These are phyloP conservation scores for Zoysia matrella DNA, from an alignment of 202 grass and related monocot species.

Conservation along the genomic window DNA sequence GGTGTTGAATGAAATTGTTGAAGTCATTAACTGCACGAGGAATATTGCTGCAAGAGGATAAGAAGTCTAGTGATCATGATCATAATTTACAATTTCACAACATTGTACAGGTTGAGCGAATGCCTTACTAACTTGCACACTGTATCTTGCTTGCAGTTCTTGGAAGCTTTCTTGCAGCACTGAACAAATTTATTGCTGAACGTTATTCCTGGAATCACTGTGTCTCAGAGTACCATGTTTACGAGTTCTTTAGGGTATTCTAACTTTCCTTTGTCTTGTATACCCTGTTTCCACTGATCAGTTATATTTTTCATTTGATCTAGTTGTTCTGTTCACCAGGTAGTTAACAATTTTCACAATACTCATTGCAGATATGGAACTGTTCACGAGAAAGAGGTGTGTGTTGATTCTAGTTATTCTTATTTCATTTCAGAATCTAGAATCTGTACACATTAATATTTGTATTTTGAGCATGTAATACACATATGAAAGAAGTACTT, in stretches of 20 bases:
- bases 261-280: not conserved
- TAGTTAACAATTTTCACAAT: slow-evolving; percentile 37
- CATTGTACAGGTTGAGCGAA: not conserved
- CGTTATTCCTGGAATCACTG: slow-evolving; percentile 89
- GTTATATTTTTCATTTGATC: not conserved
- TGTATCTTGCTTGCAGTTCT: slow-evolving; percentile 65
- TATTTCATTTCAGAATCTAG: not conserved
- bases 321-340: slow-evolving; percentile 15
- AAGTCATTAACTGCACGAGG: not conserved
- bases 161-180: slow-evolving; percentile 90
- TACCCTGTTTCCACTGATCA: slow-evolving; percentile 2
- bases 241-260: slow-evolving; percentile 86
- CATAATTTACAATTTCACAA: not conserved
- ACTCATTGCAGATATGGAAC: slow-evolving; percentile 89
- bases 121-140: not conserved
- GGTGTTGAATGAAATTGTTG: slow-evolving; percentile 13
- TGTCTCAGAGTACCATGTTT: slow-evolving; percentile 92
- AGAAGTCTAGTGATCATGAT: not conserved
- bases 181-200: slow-evolving; percentile 96
- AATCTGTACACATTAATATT: not conserved
- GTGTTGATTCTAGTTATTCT: not conserved
- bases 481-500: slow-evolving; percentile 7
- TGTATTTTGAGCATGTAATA: not conserved
- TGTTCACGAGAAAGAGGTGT: slow-evolving; percentile 87
- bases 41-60: not conserved